These are phyloP conservation scores for Musa itinerans DNA, from an alignment of 176 grass and related monocot genomes.

Conservation along the genomic window DNA sequence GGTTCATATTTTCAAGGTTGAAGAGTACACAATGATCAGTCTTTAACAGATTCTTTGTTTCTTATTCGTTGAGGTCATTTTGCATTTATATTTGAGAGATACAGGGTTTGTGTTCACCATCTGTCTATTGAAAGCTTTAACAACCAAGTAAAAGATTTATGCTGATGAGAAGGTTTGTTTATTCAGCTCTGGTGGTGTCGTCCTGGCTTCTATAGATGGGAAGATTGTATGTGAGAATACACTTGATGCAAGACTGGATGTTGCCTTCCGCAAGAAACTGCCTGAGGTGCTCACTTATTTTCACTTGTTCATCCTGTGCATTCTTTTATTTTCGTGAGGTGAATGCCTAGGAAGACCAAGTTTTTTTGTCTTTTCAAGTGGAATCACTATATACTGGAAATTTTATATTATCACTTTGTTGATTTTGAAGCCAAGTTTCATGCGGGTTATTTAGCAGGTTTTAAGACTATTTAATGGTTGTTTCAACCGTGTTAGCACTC, in stretches of 20 bases:
- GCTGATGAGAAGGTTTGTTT: slow-evolving; percentile 15
- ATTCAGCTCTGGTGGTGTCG: slow-evolving; percentile 83
- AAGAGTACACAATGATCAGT: background rate
- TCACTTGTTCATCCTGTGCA: slow-evolving; percentile 9
- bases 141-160: background rate
- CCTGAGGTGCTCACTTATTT: slow-evolving; percentile 50
- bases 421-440: background rate
- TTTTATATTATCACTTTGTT: background rate
- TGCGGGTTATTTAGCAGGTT: background rate
- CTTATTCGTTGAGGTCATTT: background rate
- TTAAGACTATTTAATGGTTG: too few relatives aligned
- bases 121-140: background rate
- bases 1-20: background rate
- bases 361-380: background rate
- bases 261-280: slow-evolving; percentile 91
- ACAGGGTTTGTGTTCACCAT: background rate
- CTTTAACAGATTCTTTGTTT: background rate
- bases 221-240: slow-evolving; percentile 93
- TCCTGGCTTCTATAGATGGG: slow-evolving; percentile 92
- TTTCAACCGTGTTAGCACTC: too few relatives aligned
- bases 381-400: background rate
- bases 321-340: background rate
- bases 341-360: background rate
- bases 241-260: slow-evolving; percentile 89
- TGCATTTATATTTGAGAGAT: background rate